Evolutionary conservation across 2,329 filamentous ascomycete species (phyloP).

Genomic region (Botrytis fabae): DNA sequence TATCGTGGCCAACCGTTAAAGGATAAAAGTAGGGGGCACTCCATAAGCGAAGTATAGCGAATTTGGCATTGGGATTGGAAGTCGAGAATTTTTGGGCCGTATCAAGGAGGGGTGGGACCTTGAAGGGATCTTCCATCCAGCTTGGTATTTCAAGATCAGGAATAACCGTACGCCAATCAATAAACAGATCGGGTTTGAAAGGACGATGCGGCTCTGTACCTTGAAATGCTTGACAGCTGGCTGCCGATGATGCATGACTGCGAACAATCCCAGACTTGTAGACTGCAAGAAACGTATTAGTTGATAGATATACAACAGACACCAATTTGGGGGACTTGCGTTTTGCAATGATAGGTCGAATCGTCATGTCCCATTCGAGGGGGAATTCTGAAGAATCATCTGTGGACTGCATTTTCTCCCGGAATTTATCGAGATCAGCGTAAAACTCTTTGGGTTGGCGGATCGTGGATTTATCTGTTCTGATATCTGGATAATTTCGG

Average conservation of each 20-base stretch:
- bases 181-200: conserved; percentile 46
- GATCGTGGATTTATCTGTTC: conserved; percentile 44
- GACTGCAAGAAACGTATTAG: conserved; percentile 37
- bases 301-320: background rate
- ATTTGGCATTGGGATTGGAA: conserved; percentile 39
- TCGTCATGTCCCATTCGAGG: conserved; percentile 44
- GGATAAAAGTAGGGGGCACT: conserved; percentile 52
- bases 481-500: conserved; percentile 42
- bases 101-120: conserved; percentile 41
- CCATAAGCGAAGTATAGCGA: conserved; percentile 50
- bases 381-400: conserved; percentile 40
- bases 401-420: conserved; percentile 29
- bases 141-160: conserved; percentile 34
- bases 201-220: conserved; percentile 43
- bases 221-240: conserved; percentile 44
- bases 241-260: conserved; percentile 34
- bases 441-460: conserved; percentile 43
- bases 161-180: conserved; percentile 43
- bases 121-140: conserved; percentile 41
- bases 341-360: conserved; percentile 47
- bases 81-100: conserved; percentile 40
- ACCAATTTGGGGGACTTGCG: conserved; percentile 28
- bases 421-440: conserved; percentile 35
- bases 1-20: conserved; percentile 46
- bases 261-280: conserved; percentile 49